Evolutionary conservation across 2,329 filamentous ascomycete species (phyloP), one percentile per base, ranked within the genome.

Genomic region (Rhynchosporium secalis): DNA sequence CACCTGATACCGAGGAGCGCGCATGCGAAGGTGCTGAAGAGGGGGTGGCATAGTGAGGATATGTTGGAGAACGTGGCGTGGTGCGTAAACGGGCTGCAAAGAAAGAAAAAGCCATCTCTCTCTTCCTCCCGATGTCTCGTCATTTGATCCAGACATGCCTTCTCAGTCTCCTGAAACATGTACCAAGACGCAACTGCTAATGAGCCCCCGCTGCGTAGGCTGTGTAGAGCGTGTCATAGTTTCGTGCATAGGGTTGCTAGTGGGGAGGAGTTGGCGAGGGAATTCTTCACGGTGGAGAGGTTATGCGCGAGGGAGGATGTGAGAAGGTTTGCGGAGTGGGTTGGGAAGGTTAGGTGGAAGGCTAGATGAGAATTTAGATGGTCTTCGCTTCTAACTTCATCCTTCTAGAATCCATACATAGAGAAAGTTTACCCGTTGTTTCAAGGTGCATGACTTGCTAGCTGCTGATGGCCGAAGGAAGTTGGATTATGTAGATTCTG

Each of bases 141-240:
- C 20, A 20, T 20, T 20, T 20, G 20, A 20, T 20, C 20, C 20
- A 20, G 20, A 20, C 20, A 20, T 20, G 20, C 20, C 20, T 20
- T 20, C 1, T 20, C 20, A 20, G 20, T 20, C 20, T 20, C 20
- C 20, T 20, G 20, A 20, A 20, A 20, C 20, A 20, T 20, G 20
- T 20, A 20, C 20, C 20, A 1, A 20, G 20, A 20, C 20, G 20
- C 20, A 20, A 20, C 20, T 20, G 20, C 20, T 20, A 20, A 20
- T 20, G 20, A 20, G 20, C 20, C 20, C 20, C 20, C 20, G 20
- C 20, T 20, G 20, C 20, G 20, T 20, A 20, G 20, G 20, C 20
- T 96, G 68, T 96, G 92, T 75, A 81, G 91, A 56, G 89, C 91
- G 2, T 96, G 92, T 71, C 92, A 96, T 78, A 85, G 83, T 47